A percentile compares a stretch with the other conserved stretches of the same genome.
Conservation (phyloP, 176 grass and related monocot genomes). For the Alopecurus myosuroides region DNA sequence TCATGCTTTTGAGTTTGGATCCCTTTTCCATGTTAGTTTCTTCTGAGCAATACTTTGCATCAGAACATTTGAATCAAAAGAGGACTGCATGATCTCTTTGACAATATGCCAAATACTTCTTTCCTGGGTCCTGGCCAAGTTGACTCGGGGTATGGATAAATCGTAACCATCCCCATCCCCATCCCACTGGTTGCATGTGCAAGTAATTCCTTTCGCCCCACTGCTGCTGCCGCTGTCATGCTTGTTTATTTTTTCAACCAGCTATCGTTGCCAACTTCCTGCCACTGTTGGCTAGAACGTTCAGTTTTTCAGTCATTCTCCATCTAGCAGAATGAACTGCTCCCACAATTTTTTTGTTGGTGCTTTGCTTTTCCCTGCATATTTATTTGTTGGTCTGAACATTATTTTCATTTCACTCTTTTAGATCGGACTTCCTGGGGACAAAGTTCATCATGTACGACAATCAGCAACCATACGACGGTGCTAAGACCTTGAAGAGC, state of each 20-base stretch:
- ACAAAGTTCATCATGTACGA: slow-evolving; percentile 84
- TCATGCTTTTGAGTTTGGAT: neutral
- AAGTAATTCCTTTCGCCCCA: neutral
- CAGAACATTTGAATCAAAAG: slow-evolving; percentile 6
- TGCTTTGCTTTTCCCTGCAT: neutral
- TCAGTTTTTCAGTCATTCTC: neutral
- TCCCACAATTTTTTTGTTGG: neutral
- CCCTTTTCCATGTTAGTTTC: neutral
- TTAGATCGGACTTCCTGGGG: slow-evolving; percentile 94
- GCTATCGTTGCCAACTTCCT: neutral
- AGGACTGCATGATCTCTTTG: neutral
- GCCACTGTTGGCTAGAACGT: neutral
- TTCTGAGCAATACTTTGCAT: neutral
- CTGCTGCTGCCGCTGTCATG: neutral
- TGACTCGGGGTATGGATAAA: neutral
- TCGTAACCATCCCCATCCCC: neutral
- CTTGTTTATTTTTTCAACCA: neutral
- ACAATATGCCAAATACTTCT: slow-evolving; percentile 2
- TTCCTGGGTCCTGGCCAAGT: neutral
- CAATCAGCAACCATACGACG: slow-evolving; percentile 46
- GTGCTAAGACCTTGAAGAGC: slow-evolving; percentile 64
- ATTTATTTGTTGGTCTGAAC: neutral
- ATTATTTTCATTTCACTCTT: neutral
- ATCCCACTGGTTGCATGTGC: neutral
- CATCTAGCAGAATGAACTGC: neutral